Evolutionary conservation across 805 yeast genomes (phyloP).

Genomic region (Ogataea sp.): DNA sequence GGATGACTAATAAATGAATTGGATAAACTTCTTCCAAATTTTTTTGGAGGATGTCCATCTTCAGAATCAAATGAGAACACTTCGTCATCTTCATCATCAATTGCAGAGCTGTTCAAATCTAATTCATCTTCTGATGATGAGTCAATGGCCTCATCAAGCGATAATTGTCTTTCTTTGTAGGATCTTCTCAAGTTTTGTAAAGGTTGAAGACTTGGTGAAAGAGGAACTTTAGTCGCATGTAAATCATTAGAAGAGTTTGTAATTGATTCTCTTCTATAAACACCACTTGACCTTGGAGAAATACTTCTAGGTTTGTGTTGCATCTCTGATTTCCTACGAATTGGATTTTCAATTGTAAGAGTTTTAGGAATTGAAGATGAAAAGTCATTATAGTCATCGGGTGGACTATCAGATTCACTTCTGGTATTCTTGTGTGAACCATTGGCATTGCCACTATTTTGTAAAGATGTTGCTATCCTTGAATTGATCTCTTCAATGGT

Average conservation of each 20-base stretch:
- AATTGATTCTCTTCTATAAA: constrained; percentile 41
- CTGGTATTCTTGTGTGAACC: neutral
- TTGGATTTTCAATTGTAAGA: neutral
- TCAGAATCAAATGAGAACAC: constrained; percentile 18
- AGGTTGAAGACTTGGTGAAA: constrained; percentile 24
- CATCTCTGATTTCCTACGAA: neutral
- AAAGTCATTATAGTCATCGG: neutral
- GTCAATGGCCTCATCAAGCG: constrained; percentile 31
- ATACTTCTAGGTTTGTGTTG: constrained; percentile 4
- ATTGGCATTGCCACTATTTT: constrained; percentile 1
- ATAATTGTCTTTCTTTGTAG: constrained; percentile 19
- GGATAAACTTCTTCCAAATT: neutral
- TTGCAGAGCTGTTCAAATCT: constrained; percentile 29
- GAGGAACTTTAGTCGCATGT: constrained; percentile 40
- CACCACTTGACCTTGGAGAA: constrained; percentile 12
- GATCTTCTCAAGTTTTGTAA: constrained; percentile 23
- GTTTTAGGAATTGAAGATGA: too few species aligned
- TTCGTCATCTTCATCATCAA: constrained; percentile 30
- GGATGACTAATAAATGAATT: neutral
- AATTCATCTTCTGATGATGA: constrained; percentile 29
- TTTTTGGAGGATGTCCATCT: constrained; percentile 5
- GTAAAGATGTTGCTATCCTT: constrained; percentile 11
- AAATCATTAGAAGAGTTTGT: constrained; percentile 35
- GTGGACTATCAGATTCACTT: neutral
- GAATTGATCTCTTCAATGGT: constrained; percentile 15